Evolutionary conservation across 192 early-diverging fungal genomes (phyloP).

Genomic region (Backusella australiensis): DNA sequence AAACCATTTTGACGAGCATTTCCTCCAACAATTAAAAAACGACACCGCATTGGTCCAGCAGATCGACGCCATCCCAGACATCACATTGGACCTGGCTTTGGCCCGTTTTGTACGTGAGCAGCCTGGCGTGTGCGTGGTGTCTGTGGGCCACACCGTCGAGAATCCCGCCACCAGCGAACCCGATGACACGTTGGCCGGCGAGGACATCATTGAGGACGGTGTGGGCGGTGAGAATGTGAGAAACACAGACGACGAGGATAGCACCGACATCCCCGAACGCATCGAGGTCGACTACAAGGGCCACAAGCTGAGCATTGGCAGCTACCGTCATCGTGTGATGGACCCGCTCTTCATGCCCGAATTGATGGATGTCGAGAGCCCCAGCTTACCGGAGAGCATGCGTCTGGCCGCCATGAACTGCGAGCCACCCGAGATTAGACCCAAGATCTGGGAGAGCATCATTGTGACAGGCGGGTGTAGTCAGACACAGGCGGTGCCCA

Average conservation of each 20-base stretch:
- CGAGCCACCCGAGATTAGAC: conserved; percentile 68
- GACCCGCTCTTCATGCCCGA: conserved; percentile 77
- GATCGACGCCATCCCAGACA: conserved; percentile 34
- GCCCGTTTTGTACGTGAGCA: conserved; percentile 58
- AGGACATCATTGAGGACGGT: conserved; percentile 24
- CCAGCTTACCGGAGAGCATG: conserved; percentile 60
- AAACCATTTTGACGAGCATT: conserved; percentile 57
- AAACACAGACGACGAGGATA: conserved; percentile 28
- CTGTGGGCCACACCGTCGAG: conserved; percentile 23
- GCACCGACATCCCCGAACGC: conserved; percentile 23
- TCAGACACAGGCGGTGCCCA: conserved; percentile 54
- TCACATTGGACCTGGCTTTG: conserved; percentile 50
- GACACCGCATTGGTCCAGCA: conserved; percentile 52
- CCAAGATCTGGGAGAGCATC: conserved; percentile 82
- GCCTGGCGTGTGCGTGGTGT: conserved; percentile 37
- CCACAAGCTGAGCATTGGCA: conserved; percentile 60
- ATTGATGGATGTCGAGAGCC: conserved; percentile 36
- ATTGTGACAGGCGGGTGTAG: conserved; percentile 79
- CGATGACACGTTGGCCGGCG: conserved; percentile 6
- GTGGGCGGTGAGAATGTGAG: background rate
- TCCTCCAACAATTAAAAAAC: conserved; percentile 57
- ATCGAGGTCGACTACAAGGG: conserved; percentile 58
- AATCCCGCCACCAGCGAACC: background rate
- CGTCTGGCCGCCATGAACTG: conserved; percentile 62
- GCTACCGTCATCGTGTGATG: conserved; percentile 51